Base-by-base conservation (phyloP, 495 filamentous ascomycete species). In the Hypomontagnella submonticulosa region DNA sequence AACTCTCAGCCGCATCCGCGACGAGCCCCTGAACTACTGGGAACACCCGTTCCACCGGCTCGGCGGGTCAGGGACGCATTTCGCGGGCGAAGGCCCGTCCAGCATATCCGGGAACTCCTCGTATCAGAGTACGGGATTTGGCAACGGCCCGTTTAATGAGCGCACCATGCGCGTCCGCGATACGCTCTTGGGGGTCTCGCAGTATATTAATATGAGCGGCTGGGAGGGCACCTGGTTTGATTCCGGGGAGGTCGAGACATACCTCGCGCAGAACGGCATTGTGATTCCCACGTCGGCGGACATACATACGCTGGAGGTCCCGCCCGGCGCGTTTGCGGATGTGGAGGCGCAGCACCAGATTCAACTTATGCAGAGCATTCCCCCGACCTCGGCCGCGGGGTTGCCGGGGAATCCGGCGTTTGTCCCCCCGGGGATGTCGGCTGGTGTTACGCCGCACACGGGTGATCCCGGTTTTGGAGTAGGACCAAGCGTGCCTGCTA, bases 181-280 rank as follows among this genome's bases (percentile, higher is more conserved):
- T 33, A 71, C 73, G 10, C 8, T 69, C 1, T 40, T 80, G 10
- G 73, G 74, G 0, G 60, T 63, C 46, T 65, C 72, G 42, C 74
- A 81, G 61, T 74, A 80, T 76, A 71, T 81, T 33, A 70, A 79
- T 33, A 75, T 66, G 15, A 57, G 80, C 6, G 85, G 83, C 0
- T 81, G 87, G 70, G 80, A 86, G 37, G 88, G 89, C 18, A 89
- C 91, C 48, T 93, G 88, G 82, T 89, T 90, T 63, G 89, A 92
- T 63, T 80, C 88, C 4, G 79, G 86, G 46, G 91, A 93, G 67
- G 86, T 92, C 4, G 88, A 92, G 73, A 78, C 85, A 8, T 92
- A 88, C 72, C 80, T 94, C 13, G 75, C 77, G 52, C 77, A 85
- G 70, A 79, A 83, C 30, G 87, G 87, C 0, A 77, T 90, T 13